Evolutionary conservation across 139 green algal species (phyloP).

Genomic region (Chlorella sp.): DNA sequence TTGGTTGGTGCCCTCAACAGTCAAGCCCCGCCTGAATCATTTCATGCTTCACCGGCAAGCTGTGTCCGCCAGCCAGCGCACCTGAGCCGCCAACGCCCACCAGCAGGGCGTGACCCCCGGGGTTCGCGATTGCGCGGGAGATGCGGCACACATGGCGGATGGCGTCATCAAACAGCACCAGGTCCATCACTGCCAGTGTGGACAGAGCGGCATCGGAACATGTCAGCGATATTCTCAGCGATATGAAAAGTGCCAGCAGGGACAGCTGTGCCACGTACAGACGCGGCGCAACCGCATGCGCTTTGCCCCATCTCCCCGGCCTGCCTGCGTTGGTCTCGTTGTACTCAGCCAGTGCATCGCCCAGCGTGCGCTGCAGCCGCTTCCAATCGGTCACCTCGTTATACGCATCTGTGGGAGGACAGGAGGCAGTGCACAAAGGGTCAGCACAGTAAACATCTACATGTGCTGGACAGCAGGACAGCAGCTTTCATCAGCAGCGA

Average conservation of each 20-base stretch:
- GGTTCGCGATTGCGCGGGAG: conserved; percentile 84
- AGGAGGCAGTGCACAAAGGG: no score
- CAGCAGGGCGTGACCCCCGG: conserved; percentile 88
- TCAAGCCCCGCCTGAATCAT: no score
- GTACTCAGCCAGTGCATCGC: conserved; percentile 72
- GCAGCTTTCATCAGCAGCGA: no score
- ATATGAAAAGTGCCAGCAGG: no score
- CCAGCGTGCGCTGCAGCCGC: conserved; percentile 32
- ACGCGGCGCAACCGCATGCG: no score
- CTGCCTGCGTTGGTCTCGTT: conserved; percentile 87
- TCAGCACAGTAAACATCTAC: no score
- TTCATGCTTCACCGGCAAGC: no score
- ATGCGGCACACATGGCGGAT: conserved; percentile 94
- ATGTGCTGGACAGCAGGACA: no score
- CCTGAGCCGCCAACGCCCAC: conserved; percentile 86
- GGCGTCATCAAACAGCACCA: conserved; percentile 94
- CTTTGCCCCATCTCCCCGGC: neutral
- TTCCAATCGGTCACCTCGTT: conserved; percentile 12
- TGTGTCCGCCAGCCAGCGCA: neutral
- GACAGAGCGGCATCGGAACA: no score
- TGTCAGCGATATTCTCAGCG: no score
- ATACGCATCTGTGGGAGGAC: conserved; percentile 12
- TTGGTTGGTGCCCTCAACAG: no score
- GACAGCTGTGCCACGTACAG: no score
- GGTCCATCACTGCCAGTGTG: conserved; percentile 74